Conservation (phyloP, 495 filamentous ascomycete species). For the Aspergillus panamensis region DNA sequence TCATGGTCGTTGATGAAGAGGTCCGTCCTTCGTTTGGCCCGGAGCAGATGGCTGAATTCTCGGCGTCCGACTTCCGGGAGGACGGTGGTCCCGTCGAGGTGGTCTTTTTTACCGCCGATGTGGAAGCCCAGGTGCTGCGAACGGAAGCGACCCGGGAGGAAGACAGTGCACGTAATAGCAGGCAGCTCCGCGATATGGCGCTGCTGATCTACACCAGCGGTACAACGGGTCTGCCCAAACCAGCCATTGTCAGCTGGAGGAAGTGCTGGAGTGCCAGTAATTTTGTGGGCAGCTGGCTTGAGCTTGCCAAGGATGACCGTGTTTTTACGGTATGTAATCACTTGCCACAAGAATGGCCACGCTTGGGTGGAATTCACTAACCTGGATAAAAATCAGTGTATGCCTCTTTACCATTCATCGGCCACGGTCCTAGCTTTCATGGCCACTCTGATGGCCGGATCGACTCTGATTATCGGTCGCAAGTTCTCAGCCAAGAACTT, state of each 20-base stretch:
- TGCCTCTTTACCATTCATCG: slow-evolving; percentile 93
- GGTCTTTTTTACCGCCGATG: slow-evolving; percentile 57
- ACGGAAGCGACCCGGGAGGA: slow-evolving; percentile 58
- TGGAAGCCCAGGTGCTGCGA: slow-evolving; percentile 58
- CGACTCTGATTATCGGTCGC: slow-evolving; percentile 68
- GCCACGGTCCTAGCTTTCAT: slow-evolving; percentile 69
- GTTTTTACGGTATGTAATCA: slow-evolving; percentile 68
- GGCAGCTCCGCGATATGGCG: slow-evolving; percentile 55
- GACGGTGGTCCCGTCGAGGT: slow-evolving; percentile 55
- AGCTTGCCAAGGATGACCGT: slow-evolving; percentile 56
- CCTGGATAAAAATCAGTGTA: slow-evolving; percentile 50
- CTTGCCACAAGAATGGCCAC: background rate
- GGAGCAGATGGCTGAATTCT: slow-evolving; percentile 44
- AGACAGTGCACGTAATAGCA: slow-evolving; percentile 55
- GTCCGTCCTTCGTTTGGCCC: slow-evolving; percentile 50
- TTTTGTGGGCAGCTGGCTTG: slow-evolving; percentile 57
- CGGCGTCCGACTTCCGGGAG: slow-evolving; percentile 41
- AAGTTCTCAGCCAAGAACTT: slow-evolving; percentile 81
- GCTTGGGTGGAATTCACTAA: slow-evolving; percentile 4
- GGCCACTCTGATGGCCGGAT: slow-evolving; percentile 54
- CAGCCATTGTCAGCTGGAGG: slow-evolving; percentile 77
- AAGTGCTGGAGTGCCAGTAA: slow-evolving; percentile 55
- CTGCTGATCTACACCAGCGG: slow-evolving; percentile 83
- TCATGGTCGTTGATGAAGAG: slow-evolving; percentile 74
- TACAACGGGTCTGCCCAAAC: slow-evolving; percentile 89